Evolutionary conservation across 495 filamentous ascomycete species (phyloP).

Genomic region (Penicillium herquei): DNA sequence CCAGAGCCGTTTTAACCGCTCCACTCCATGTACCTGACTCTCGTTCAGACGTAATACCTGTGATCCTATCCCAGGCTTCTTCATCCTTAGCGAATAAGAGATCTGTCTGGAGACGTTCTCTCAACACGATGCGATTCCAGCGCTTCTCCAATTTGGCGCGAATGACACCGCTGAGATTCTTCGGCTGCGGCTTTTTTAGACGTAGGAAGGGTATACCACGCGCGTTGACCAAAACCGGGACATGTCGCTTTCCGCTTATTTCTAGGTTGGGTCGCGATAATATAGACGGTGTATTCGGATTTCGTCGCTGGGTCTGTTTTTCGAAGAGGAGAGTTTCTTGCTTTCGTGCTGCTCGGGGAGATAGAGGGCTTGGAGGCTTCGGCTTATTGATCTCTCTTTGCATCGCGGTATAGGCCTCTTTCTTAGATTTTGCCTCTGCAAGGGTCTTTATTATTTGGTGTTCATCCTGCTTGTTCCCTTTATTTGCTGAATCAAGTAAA

Average conservation of each 20-base stretch:
- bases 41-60: conserved; percentile 14
- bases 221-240: conserved; percentile 60
- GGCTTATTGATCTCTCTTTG: conserved; percentile 17
- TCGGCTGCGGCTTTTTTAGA: conserved; percentile 66
- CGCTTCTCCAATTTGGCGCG: conserved; percentile 48
- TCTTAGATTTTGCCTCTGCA: conserved; percentile 14
- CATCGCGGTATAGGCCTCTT: conserved; percentile 15
- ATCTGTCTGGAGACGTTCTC: conserved; percentile 31
- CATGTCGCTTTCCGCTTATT: conserved; percentile 51
- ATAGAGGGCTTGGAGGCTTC: conserved; percentile 18
- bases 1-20: conserved; percentile 14
- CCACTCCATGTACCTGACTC: conserved; percentile 27
- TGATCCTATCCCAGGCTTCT: conserved; percentile 53
- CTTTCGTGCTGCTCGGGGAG: conserved; percentile 25
- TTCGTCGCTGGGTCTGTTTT: conserved; percentile 26
- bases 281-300: conserved; percentile 41
- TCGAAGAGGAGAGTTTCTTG: conserved; percentile 26
- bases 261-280: conserved; percentile 45
- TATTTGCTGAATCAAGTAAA: conserved; percentile 38
- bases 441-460: conserved; percentile 25
- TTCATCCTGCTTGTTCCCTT: conserved; percentile 26
- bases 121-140: conserved; percentile 30
- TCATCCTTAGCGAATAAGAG: conserved; percentile 51
- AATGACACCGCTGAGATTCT: conserved; percentile 55
- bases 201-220: conserved; percentile 67